Base-by-base conservation (phyloP, 2,329 filamentous ascomycete genomes). In the Apiospora koreana region DNA sequence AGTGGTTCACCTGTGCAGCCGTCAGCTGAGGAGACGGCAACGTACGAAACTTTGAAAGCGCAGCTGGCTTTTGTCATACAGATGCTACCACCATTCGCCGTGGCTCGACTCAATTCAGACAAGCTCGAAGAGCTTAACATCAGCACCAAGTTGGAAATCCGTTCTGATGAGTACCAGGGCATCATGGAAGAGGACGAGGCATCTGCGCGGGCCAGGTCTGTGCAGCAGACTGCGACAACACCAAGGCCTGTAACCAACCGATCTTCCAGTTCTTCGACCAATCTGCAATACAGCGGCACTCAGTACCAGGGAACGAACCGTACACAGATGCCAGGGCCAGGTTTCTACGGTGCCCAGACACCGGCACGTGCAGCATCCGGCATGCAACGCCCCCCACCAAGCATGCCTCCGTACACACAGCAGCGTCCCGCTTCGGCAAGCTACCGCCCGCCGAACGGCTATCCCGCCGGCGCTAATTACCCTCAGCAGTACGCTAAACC, bases 21-120 rank as follows among this genome's bases (percentile, higher is more conserved):
- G 10, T 90, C 91, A 16, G 88, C 89, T 73, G 87, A 88, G 72
- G 88, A 90, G 76, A 82, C 83, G 71, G 79, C 82, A 18, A 88
- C 87, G 0, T 97, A 97, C 78, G 87, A 94, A 73, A 87, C 91
- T 35, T 85, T 97, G 68, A 94, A 92, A 78, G 88, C 91, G 4
- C 93, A 95, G 77, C 84, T 97, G 25, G 85, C 89, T 0, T 83
- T 94, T 41, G 89, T 97, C 72, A 88, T 97, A 71, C 87, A 92
- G 73, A 89, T 88, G 48, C 83, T 97, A 14, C 94, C 94, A 1
- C 94, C 94, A 1, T 96, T 94, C 77, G 93, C 93, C 1, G 92
- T 97, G 31, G 91, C 94, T 7, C 95, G 96, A 76, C 84, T 97
- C 72, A 92, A 97, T 76, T 94, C 94, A 12, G 92, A 97, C 78